Percentiles rank a stretch among this genome's conserved stretches.
Conservation (phyloP, 352 stramenopile genomes). For the Pythium monospermum region DNA sequence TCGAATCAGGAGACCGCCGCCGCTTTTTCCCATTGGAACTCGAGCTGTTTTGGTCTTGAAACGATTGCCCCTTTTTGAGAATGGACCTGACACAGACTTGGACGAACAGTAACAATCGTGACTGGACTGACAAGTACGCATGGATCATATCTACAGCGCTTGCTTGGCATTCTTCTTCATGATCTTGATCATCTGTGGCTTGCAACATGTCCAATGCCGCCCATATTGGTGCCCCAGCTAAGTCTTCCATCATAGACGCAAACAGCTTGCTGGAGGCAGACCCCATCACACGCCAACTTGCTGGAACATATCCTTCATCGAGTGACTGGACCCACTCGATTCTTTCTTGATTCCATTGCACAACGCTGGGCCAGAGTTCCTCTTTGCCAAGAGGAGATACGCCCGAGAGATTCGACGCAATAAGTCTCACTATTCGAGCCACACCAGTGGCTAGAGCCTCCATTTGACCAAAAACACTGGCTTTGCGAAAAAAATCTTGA, state of each 20-base stretch:
- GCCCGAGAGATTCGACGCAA: not conserved
- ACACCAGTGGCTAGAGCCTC: not conserved
- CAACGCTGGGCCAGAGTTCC: not conserved
- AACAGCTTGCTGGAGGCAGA: not conserved
- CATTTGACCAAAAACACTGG: not conserved
- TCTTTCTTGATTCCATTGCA: slow-evolving; percentile 3
- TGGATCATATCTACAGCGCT: not conserved
- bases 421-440: not conserved
- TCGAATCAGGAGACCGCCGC: not conserved
- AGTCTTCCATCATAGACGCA: not conserved
- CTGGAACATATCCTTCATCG: not conserved
- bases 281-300: not conserved
- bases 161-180: not conserved
- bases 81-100: not conserved
- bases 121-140: not conserved
- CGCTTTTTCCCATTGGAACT: not conserved
- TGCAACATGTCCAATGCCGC: not conserved
- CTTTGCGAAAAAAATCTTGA: slow-evolving; percentile 1
- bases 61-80: not conserved
- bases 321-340: not conserved
- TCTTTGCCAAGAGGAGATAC: not conserved
- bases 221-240: not conserved
- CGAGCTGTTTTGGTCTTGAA: not conserved
- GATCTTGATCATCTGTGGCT: not conserved
- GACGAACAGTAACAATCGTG: not conserved